Conservation (phyloP, 345 rosid species). For the Pistacia integerrima region DNA sequence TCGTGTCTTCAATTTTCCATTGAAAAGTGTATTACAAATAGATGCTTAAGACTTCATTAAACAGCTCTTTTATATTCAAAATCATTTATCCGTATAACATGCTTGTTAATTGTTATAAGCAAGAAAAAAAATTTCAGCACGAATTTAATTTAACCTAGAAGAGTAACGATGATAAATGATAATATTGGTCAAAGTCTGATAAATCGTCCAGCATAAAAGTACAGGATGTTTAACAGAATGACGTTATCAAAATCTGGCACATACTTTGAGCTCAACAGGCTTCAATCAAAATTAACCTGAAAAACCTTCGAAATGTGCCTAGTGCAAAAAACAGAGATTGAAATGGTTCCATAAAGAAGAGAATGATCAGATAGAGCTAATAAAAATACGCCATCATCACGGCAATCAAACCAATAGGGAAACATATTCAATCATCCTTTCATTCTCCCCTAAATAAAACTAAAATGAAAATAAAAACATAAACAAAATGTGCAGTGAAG, state of each 20-base stretch:
- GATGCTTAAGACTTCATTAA: too few relatives aligned
- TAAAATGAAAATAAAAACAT: neutral
- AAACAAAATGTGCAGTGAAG: neutral
- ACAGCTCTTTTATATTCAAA: too few relatives aligned
- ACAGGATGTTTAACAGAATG: neutral
- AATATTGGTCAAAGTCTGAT: constrained; percentile 5
- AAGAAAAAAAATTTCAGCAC: too few relatives aligned
- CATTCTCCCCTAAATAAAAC: constrained; percentile 11
- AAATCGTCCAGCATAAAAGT: neutral
- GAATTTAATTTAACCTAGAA: too few relatives aligned
- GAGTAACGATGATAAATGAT: neutral
- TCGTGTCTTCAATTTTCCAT: too few relatives aligned
- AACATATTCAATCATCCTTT: constrained; percentile 33
- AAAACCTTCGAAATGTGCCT: constrained; percentile 15
- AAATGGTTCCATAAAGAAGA: neutral
- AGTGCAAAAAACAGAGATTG: neutral
- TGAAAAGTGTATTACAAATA: too few relatives aligned
- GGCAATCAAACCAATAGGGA: constrained; percentile 59
- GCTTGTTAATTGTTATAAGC: too few relatives aligned
- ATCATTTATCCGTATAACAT: too few relatives aligned
- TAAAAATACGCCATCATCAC: constrained; percentile 40
- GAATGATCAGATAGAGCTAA: constrained; percentile 44
- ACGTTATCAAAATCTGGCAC: neutral
- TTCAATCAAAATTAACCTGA: neutral
- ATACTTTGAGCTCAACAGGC: constrained; percentile 13